Conservation (phyloP, 2,329 filamentous ascomycete genomes). For the Ascocoryne sarcoides region DNA sequence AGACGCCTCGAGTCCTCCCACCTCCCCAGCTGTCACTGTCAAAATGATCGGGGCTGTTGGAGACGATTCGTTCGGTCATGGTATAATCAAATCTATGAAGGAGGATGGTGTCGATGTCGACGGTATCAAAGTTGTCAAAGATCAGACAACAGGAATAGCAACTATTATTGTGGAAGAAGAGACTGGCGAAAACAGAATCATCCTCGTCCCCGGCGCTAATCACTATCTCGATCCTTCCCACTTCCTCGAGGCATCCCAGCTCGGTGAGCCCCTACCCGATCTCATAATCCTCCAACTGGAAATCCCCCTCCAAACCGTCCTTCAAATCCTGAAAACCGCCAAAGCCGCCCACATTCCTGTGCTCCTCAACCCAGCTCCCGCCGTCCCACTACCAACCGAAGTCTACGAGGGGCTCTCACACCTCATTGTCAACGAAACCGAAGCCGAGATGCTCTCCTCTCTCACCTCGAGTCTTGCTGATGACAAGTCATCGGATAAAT, state of each 20-base stretch:
- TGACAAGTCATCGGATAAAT: not conserved
- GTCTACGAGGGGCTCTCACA: constrained; percentile 64
- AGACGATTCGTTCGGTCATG: constrained; percentile 51
- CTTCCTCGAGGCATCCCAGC: constrained; percentile 30
- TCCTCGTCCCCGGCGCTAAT: constrained; percentile 67
- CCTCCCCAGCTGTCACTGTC: constrained; percentile 35
- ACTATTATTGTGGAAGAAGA: constrained; percentile 67
- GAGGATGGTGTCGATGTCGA: constrained; percentile 53
- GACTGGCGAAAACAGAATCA: constrained; percentile 39
- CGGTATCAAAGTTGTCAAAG: constrained; percentile 38
- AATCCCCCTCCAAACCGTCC: constrained; percentile 57
- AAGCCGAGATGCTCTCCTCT: constrained; percentile 62
- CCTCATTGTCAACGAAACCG: constrained; percentile 84
- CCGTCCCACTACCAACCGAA: constrained; percentile 55
- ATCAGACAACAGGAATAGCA: constrained; percentile 58
- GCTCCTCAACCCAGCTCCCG: constrained; percentile 80
- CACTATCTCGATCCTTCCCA: constrained; percentile 34
- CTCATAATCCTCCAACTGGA: constrained; percentile 72
- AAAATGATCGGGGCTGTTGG: constrained; percentile 71
- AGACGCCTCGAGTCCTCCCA: constrained; percentile 10
- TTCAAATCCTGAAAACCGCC: constrained; percentile 49
- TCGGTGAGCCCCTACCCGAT: constrained; percentile 41
- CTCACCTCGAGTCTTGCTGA: constrained; percentile 30
- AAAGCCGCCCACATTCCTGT: constrained; percentile 46
- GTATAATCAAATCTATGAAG: constrained; percentile 49